Evolutionary conservation across 1,139 yeast genomes (phyloP).

Genomic region (Zygoascus hellenicus): DNA sequence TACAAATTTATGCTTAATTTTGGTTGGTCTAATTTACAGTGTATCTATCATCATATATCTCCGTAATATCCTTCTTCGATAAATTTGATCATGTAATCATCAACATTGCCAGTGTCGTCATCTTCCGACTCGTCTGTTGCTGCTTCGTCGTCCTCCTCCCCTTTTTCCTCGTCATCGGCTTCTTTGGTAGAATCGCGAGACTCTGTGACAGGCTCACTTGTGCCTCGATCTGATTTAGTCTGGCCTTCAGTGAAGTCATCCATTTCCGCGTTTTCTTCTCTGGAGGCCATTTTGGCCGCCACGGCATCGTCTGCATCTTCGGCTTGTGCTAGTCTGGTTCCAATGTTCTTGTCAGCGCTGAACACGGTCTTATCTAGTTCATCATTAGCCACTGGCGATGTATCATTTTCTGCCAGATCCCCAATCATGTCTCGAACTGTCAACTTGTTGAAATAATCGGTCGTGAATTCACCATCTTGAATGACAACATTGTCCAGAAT

Average conservation of each 20-base stretch:
- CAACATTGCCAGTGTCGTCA: slow-evolving; percentile 82
- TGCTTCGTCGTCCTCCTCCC: slow-evolving; percentile 27
- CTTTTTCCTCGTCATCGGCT: slow-evolving; percentile 14
- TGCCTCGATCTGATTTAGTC: neutral
- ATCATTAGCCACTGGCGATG: slow-evolving; percentile 33
- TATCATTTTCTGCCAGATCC: slow-evolving; percentile 42
- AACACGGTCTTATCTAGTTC: slow-evolving; percentile 32
- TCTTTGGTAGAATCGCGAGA: neutral
- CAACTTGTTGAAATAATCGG: slow-evolving; percentile 86
- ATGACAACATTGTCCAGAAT: slow-evolving; percentile 93
- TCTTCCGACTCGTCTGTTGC: slow-evolving; percentile 51
- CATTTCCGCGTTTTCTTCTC: slow-evolving; percentile 75
- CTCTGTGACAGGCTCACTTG: too few species aligned
- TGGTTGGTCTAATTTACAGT: neutral
- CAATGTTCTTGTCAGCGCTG: slow-evolving; percentile 47
- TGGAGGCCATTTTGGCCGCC: slow-evolving; percentile 87
- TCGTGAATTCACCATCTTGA: slow-evolving; percentile 97
- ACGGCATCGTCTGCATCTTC: slow-evolving; percentile 94
- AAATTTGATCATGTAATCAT: slow-evolving; percentile 91
- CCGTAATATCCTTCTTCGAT: slow-evolving; percentile 73
- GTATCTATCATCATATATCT: neutral
- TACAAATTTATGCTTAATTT: neutral
- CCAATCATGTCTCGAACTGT: slow-evolving; percentile 87
- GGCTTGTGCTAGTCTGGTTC: slow-evolving; percentile 76
- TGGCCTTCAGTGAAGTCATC: slow-evolving; percentile 64